These are phyloP conservation scores for Ustilago nuda DNA, from an alignment of 1,284 basidiomycete species.

Conservation along the genomic window DNA sequence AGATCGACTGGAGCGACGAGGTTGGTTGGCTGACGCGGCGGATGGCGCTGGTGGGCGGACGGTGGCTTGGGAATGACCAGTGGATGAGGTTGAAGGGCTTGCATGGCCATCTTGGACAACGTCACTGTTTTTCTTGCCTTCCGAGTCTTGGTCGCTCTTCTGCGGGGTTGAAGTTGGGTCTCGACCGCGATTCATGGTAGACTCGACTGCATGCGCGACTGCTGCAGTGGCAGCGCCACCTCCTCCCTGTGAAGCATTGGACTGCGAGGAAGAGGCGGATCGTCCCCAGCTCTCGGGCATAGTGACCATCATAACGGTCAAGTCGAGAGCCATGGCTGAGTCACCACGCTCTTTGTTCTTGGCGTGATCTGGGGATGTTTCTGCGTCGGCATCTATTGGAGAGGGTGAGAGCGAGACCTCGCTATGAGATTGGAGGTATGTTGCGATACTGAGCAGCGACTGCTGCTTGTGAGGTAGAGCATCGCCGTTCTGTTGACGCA, in stretches of 20 bases:
- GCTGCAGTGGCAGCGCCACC: slow-evolving; percentile 41
- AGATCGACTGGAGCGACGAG: slow-evolving; percentile 32
- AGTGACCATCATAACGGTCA: slow-evolving; percentile 59
- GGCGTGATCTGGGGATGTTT: neutral
- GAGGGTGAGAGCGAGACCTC: slow-evolving; percentile 38
- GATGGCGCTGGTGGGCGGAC: slow-evolving; percentile 34
- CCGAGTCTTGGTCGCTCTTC: slow-evolving; percentile 11
- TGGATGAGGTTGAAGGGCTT: slow-evolving; percentile 40
- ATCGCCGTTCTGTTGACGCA: slow-evolving; percentile 56
- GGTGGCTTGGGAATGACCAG: slow-evolving; percentile 47
- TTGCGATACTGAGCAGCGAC: slow-evolving; percentile 51
- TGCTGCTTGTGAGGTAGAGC: slow-evolving; percentile 52
- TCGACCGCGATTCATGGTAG: slow-evolving; percentile 42
- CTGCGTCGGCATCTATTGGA: slow-evolving; percentile 6
- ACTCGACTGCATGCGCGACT: slow-evolving; percentile 52
- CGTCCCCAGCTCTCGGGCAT: slow-evolving; percentile 49
- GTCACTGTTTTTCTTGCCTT: slow-evolving; percentile 9
- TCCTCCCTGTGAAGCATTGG: slow-evolving; percentile 11
- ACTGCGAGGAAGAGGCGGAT: slow-evolving; percentile 11
- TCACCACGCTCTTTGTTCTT: slow-evolving; percentile 33
- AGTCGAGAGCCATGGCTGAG: slow-evolving; percentile 59
- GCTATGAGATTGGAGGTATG: slow-evolving; percentile 38
- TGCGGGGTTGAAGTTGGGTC: slow-evolving; percentile 23
- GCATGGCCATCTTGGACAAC: slow-evolving; percentile 26
- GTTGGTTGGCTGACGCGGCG: slow-evolving; percentile 33